A percentile compares a stretch with the other conserved stretches of the same genome.
These are phyloP conservation scores for Wakefieldia striispora DNA, from an alignment of 768 basidiomycete species.

Conservation along the genomic window DNA sequence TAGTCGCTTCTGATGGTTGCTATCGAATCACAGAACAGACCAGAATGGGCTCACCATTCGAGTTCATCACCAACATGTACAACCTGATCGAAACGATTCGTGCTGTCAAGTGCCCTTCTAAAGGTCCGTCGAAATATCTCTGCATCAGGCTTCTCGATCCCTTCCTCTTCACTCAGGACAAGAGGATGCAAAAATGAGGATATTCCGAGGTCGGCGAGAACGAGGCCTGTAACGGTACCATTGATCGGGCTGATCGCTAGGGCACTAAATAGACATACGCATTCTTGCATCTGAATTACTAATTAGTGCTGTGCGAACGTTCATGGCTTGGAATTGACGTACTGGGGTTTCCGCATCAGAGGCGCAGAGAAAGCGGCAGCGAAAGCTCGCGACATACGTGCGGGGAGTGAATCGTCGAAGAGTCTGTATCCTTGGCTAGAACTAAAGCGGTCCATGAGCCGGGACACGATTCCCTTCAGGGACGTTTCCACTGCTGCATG, in stretches of 20 bases:
- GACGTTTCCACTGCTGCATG: conserved; percentile 51
- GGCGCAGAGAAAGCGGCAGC: background rate
- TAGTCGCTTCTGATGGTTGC: conserved; percentile 52
- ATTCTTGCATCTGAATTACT: conserved; percentile 76
- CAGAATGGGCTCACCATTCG: conserved; percentile 44
- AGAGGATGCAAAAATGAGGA: conserved; percentile 48
- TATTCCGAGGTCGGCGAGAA: conserved; percentile 59
- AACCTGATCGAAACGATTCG: conserved; percentile 33
- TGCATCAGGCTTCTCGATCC: conserved; percentile 63
- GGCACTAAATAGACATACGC: conserved; percentile 43
- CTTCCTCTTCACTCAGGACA: conserved; percentile 68
- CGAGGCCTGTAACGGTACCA: conserved; percentile 37
- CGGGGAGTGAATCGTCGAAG: conserved; percentile 53
- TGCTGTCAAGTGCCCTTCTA: conserved; percentile 5
- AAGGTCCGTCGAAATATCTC: conserved; percentile 55
- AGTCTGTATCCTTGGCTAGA: conserved; percentile 66
- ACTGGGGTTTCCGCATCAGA: conserved; percentile 35
- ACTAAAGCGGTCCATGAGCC: conserved; percentile 66
- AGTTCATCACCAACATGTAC: conserved; percentile 80
- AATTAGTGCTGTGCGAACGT: conserved; percentile 55
- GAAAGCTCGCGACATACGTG: conserved; percentile 32
- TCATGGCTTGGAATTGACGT: conserved; percentile 41
- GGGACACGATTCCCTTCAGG: conserved; percentile 54
- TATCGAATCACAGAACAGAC: background rate
- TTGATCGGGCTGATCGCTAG: background rate